Base-by-base conservation (phyloP, 2,329 filamentous ascomycete species). In the Fusarium penzigii region DNA sequence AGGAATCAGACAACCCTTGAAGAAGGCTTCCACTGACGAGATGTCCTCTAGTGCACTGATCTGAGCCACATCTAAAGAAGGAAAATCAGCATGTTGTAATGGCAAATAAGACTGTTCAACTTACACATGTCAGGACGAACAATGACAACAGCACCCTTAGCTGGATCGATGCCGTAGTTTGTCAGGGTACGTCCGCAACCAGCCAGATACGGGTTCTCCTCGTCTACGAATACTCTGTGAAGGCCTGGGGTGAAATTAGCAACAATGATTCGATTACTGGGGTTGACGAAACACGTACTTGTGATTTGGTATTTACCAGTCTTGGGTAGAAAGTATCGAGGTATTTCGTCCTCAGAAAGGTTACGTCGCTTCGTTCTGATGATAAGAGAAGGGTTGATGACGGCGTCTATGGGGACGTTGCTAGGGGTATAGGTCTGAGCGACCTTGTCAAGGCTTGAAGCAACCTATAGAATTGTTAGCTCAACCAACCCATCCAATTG, bases 61-160 rank as follows among this genome's bases (percentile, higher is more conserved):
- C 1, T 38, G 51, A 6, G 56, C 52, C 2, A 59, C 41, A 20
- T 62, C 59, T 62, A 5, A 0, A 1, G 1, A 0, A 1, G 13
- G 55, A 12, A 49, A 43, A n/a, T 16, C 4, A 9, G 16, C 4
- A 17, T 13, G 10, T 5, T 2, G 11, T n/a, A 5, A 6, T 12
- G 2, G 16, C 2, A 2, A 6, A 2, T 5, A 4, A 11, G 3
- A 5, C 2, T 2, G 16, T 1, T 1, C 3, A 2, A 48, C 59
- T 52, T 36, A 64, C 62, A 63, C 12, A 56, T 25, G 11, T 64
- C 62, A 1, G 62, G 62, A 2, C 62, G 42, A 25, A 64, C 44
- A 10, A 64, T 34, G 1, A 56, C 13, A 9, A 63, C 46, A 2
- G 46, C 56, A 2, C 62, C 62, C 5, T 16, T 34, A 3, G 29